Base-by-base conservation (phyloP, 768 basidiomycete genomes). In the Lentinula raphanica region DNA sequence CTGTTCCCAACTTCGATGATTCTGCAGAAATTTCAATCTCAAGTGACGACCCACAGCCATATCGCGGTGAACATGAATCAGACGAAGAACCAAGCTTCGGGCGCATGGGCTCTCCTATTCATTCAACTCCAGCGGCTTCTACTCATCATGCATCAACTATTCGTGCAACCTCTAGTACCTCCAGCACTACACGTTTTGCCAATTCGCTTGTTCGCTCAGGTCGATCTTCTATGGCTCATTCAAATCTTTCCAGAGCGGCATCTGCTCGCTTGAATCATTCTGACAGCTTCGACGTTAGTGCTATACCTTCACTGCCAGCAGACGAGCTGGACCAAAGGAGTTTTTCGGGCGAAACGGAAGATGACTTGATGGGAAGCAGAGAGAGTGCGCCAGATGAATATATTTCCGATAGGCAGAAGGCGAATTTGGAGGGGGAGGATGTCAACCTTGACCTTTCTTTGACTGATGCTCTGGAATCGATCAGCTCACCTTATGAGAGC, bases 1-100 rank as follows among this genome's bases (percentile, higher is more conserved):
- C 89, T 3, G 70, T 92, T 12, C 88, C 90, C 6, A 76, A 66
- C 1, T 86, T 88, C 65, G 89, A 92, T 29, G 83, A 88, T 63
- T 87, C 85, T 19, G 74, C 68, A 3, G 74, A 75, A 57, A 71
- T 68, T 27, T 73, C 76, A 35, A 46, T 51, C 31, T 59, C 50
- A 28, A 59, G 58, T 11, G 49, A 51, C 40, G 57, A 60, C 53
- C 35, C 27, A 21, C 49, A 54, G 21, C 29, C 36, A 56, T 64
- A 65, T 23, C 64, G 65, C 27, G 59, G 63, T 23, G 64, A 62
- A 12, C 58, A 65, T 42, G 68, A 65, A 40, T 62, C 65, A 48
- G 69, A 69, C 55, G 68, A 70, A 58, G 72, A 76, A 32, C 76
- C 78, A 44, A 74, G 79, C 58, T 69, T 67, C 38, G 70, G 72